These are phyloP conservation scores for Lasiodiplodia citricola DNA, from an alignment of 2,329 filamentous ascomycete genomes.

Conservation along the genomic window DNA sequence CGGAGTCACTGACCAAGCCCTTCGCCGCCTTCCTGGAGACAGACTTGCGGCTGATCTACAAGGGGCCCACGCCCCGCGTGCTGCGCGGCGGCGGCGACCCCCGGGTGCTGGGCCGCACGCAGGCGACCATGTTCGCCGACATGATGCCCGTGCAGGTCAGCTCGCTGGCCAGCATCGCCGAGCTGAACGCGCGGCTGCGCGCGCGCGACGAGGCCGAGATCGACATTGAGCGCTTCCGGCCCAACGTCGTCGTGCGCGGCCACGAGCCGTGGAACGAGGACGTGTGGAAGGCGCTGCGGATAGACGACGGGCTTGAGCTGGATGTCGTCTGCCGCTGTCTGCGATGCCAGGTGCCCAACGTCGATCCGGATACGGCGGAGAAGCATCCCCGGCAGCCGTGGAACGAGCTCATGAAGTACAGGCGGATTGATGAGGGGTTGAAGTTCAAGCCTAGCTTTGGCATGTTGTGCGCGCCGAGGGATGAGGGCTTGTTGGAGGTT, in stretches of 20 bases:
- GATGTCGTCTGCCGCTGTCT: slow-evolving; percentile 66
- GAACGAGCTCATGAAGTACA: slow-evolving; percentile 66
- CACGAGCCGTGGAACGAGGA: slow-evolving; percentile 66
- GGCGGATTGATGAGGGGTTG: slow-evolving; percentile 64
- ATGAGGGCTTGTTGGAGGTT: slow-evolving; percentile 61
- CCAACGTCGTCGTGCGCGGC: slow-evolving; percentile 66
- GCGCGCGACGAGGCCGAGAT: slow-evolving; percentile 52
- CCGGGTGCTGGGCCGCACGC: slow-evolving; percentile 58
- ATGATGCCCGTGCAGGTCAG: slow-evolving; percentile 63
- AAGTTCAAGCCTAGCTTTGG: slow-evolving; percentile 71
- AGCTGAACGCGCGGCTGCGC: slow-evolving; percentile 62
- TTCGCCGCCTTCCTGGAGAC: slow-evolving; percentile 63
- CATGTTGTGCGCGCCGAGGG: slow-evolving; percentile 66
- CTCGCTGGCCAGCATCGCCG: slow-evolving; percentile 60
- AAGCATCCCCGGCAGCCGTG: slow-evolving; percentile 66
- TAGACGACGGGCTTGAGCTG: slow-evolving; percentile 50
- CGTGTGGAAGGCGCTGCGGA: slow-evolving; percentile 64
- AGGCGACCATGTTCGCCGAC: slow-evolving; percentile 65
- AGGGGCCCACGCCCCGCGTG: slow-evolving; percentile 63
- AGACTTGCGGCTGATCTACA: slow-evolving; percentile 64
- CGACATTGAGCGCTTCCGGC: slow-evolving; percentile 66
- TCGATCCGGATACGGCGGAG: slow-evolving; percentile 65
- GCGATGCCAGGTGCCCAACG: slow-evolving; percentile 68
- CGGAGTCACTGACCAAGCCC: slow-evolving; percentile 54
- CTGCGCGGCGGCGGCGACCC: slow-evolving; percentile 62